phyloP scores from a whole-genome alignment of 176 grass and related monocot genomes.

The Rhipidocladum racemiflorum region DNA sequence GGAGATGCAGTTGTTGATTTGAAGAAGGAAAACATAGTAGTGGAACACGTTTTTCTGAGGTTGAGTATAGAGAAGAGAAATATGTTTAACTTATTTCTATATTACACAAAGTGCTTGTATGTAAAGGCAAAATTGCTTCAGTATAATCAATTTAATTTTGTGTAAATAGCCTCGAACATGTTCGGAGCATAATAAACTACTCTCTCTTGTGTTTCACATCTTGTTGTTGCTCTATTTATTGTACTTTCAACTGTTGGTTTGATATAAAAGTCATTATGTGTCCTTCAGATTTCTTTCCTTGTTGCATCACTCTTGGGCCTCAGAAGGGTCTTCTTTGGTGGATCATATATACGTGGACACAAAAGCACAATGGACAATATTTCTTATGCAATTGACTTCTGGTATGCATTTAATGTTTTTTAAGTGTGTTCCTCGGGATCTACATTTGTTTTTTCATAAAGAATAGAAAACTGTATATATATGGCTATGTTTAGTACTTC shows the following conservation, averaged over 20 bases:
- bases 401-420: slow-evolving; percentile 44
- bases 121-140: neutral
- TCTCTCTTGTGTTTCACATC: slow-evolving; percentile 11
- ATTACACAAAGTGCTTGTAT: neutral
- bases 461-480: neutral
- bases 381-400: slow-evolving; percentile 92
- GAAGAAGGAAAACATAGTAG: slow-evolving; percentile 4
- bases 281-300: slow-evolving; percentile 82
- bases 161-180: slow-evolving; percentile 18
- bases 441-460: neutral
- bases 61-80: slow-evolving; percentile 1
- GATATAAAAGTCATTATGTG: slow-evolving; percentile 6
- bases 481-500: slow-evolving; percentile 3
- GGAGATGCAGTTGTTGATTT: neutral
- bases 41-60: neutral
- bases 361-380: slow-evolving; percentile 95
- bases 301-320: slow-evolving; percentile 90
- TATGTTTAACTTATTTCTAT: slow-evolving; percentile 4
- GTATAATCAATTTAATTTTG: slow-evolving; percentile 8
- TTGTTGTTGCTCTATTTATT: slow-evolving; percentile 3
- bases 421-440: neutral
- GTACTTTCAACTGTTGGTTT: neutral
- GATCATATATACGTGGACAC: slow-evolving; percentile 96
- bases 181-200: neutral
- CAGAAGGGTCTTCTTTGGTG: slow-evolving; percentile 89